Base-by-base conservation (phyloP, 345 rosid species). In the Sisymbrium altissimum region DNA sequence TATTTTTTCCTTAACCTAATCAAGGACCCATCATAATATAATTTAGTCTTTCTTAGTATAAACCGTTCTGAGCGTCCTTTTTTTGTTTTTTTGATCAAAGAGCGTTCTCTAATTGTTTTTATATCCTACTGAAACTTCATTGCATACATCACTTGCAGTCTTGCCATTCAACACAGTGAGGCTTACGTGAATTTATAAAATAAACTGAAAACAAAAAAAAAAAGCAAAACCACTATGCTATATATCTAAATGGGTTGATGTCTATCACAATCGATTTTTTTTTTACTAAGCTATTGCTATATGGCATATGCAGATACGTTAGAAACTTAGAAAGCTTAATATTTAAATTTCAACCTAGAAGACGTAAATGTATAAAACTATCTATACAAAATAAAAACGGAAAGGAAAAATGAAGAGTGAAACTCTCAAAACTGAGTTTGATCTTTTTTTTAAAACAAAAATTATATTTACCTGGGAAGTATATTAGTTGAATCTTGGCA, bases 241-340 rank as follows among this genome's bases (percentile, higher is more conserved):
- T 49, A 33, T 30, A n/a, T n/a, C n/a, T n/a, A 30, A 33, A 46
- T 64, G 67, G 67, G 54, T 64, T 64, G 10, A 44, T 64, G 54
- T 45, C 15, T 25, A 62, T 25, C 50, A 41, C 52, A 62, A 38
- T 19, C 7, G 13, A 9, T 15, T 9, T 6, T 17, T 33, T 1
- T 7, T 49, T 19, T 19, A 49, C 53, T 19, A 49, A 1, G 18
- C 9, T 43, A 43, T 14, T 43, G 46, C 46, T 43, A 46, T 46
- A 46, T 46, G 49, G 8, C 18, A 44, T 45, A 45, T 45, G 52
- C 52, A 46, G 7, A 46, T 17, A 45, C 52, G 52, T 45, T 45
- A 45, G 4, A 33, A n/a, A 33, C 9, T 33, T 33, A 7, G 9
- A n/a, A 43, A 9, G 25, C 52, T 46, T 46, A 46, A 17, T 45